Base-by-base conservation (phyloP, 345 rosid species). In the Atalantia buxifolia region DNA sequence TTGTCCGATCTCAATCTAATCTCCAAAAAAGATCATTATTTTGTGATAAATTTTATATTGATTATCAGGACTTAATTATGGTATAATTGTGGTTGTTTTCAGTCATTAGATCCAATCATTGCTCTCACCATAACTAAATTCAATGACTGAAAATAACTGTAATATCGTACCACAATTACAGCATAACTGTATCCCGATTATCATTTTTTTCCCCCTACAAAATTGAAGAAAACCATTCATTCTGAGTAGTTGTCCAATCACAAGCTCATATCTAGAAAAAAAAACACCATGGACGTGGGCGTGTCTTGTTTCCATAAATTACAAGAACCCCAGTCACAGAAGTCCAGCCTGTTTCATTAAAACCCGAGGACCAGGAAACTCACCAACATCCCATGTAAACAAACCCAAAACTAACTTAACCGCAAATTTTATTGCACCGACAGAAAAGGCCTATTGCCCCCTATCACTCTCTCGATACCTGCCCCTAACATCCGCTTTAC, bases 401-500 rank as follows among this genome's bases (percentile, higher is more conserved):
- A 18, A 18, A 18, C 57, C 1, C 67, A 13, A 62, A 12, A 13
- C 31, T 14, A 31, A 4, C 45, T 22, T 3, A 31, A 4, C 48
- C 12, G 1, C 4, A 71, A 6, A 30, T 9, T 10, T 63, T 3
- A 62, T 24, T 14, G 28, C 72, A 45, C 74, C 60, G 74, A 70
- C 74, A 50, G 24, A 68, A 62, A 27, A 13, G 31, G 0, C 7
- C 56, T 4, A 4, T 27, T 73, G 50, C 25, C 60, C 2, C 1
- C 36, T 9, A 2, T 9, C 35, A 8, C 66, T 1, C 36, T 9
- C 6, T 10, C 75, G 18, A 4, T 67, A 5, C 56, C 24, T 31
- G 25, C 42, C 50, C 79, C 22, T 55, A 59, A 48, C 73, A 27
- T 57, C 35, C 71, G 83, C 84, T 82, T 78, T 78, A 4, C 6